Evolutionary conservation across 768 basidiomycete genomes (phyloP), one percentile per base, ranked within the genome.

Genomic region (Suillus placidus): DNA sequence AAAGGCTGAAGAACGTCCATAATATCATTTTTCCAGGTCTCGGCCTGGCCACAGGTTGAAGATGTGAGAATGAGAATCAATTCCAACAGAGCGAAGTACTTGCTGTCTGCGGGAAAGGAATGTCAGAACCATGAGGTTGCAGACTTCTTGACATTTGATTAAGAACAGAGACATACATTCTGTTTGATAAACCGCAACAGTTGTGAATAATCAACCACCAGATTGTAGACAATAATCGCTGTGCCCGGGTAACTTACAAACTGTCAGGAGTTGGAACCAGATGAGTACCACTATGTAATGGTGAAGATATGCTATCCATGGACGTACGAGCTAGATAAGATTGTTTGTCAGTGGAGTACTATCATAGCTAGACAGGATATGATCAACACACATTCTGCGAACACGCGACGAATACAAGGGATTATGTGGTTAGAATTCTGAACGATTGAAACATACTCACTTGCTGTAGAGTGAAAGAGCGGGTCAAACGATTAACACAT

Each of bases 11-110:
- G 49, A 23, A 51, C 2, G 3, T 4, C 0, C 0, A 6, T 14
- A 16, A 51, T 16, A 2, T 0, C 14, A 13, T 6, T 3, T 26
- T 2, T 26, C 14, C 3, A 1, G 4, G 9, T 14, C 0, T 1
- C 0, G 26, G 6, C 3, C 49, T 51, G 26, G 49, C 14, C 13
- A 51, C 1, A 14, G 12, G 49, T 51, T 6, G 23, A 14, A 26
- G 23, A 13, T 14, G 13, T 51, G 13, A 26, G 5, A 7, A 16
- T 26, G 2, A 51, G 49, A 26, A 51, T 14, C 49, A 51, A 14
- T 13, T 16, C 3, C 2, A n/a, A 51, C 23, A 10, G 18, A 45
- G 4, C 9, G 1, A 51, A 26, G 13, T 14, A 26, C 23, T 51
- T 26, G 26, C 49, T 13, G 0, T 3, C 49, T 51, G 6, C 13